A percentile compares a stretch with the other conserved stretches of the same genome.
Evolutionary conservation across 768 basidiomycete species (phyloP).

Genomic region (Macrolepiota dolichaula): DNA sequence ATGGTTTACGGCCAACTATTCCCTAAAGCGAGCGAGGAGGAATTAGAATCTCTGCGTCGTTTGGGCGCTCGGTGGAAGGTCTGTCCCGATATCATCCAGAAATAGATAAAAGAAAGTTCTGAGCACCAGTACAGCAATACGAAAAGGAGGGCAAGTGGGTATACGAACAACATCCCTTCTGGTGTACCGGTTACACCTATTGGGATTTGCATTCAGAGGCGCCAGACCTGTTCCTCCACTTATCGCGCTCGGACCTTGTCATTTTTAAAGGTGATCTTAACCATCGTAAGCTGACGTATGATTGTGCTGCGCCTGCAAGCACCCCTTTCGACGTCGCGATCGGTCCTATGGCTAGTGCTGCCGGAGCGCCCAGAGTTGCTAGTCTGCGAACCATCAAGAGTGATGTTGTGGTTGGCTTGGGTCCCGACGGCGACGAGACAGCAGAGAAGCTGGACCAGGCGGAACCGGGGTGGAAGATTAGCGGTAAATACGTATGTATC

Average conservation of each 20-base stretch:
- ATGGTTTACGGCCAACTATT: constrained; percentile 94
- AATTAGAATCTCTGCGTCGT: constrained; percentile 75
- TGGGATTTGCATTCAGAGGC: constrained; percentile 84
- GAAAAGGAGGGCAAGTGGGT: constrained; percentile 91
- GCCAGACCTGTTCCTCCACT: constrained; percentile 88
- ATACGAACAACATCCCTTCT: constrained; percentile 92
- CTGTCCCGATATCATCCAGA: not conserved
- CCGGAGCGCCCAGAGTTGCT: constrained; percentile 84
- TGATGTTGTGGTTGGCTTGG: constrained; percentile 90
- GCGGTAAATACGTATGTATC: constrained; percentile 84
- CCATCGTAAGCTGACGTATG: constrained; percentile 87
- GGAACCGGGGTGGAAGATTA: constrained; percentile 96
- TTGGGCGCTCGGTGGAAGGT: constrained; percentile 92
- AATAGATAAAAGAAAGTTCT: constrained; percentile 7
- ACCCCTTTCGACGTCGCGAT: constrained; percentile 90
- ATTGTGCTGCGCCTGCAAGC: constrained; percentile 80
- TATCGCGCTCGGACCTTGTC: constrained; percentile 87
- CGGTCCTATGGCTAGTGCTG: constrained; percentile 84
- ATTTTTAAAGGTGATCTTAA: constrained; percentile 95
- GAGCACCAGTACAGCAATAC: constrained; percentile 59
- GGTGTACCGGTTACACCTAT: constrained; percentile 96
- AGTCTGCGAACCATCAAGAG: constrained; percentile 92
- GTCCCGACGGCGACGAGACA: constrained; percentile 58
- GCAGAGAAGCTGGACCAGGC: constrained; percentile 80
- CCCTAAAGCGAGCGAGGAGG: constrained; percentile 73